A percentile compares a stretch with the other conserved stretches of the same genome.
phyloP scores from a whole-genome alignment of 1,139 yeast species.

The Zygosaccharomyces sapae region DNA sequence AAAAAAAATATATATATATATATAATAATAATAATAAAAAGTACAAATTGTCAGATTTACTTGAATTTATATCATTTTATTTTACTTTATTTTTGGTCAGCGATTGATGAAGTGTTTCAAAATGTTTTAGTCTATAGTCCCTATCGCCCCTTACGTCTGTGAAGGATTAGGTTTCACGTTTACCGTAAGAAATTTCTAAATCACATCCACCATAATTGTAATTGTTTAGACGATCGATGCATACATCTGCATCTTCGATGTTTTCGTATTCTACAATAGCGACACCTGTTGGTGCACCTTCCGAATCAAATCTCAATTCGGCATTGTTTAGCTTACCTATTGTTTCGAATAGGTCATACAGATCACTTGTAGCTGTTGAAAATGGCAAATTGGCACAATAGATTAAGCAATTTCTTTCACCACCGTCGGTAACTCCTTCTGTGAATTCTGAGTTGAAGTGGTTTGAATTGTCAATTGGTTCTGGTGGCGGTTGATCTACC shows the following conservation, averaged over 20 bases:
- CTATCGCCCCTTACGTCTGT: not conserved
- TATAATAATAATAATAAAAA: not conserved
- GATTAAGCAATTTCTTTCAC: conserved; percentile 60
- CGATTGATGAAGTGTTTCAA: not conserved
- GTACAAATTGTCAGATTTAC: not conserved
- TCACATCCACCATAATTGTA: conserved; percentile 84
- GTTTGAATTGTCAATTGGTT: conserved; percentile 17
- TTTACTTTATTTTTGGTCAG: not conserved
- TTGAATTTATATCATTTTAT: not conserved
- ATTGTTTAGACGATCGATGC: conserved; percentile 68
- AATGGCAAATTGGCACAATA: conserved; percentile 80
- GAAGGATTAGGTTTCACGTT: conserved; percentile 15
- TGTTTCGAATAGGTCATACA: conserved; percentile 80
- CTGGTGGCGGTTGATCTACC: conserved; percentile 20
- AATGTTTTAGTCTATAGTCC: not conserved
- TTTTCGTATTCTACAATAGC: conserved; percentile 80
- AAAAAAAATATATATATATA: not conserved
- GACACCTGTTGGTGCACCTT: conserved; percentile 72
- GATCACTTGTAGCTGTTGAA: conserved; percentile 81
- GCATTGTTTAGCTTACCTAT: conserved; percentile 75
- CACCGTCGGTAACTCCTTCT: conserved; percentile 38
- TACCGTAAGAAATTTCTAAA: conserved; percentile 61
- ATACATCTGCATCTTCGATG: conserved; percentile 65
- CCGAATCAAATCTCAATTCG: conserved; percentile 62
- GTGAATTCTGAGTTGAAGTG: conserved; percentile 18